Conservation (phyloP, 176 grass and related monocot species). For the Dendrocalamus sinicus region DNA sequence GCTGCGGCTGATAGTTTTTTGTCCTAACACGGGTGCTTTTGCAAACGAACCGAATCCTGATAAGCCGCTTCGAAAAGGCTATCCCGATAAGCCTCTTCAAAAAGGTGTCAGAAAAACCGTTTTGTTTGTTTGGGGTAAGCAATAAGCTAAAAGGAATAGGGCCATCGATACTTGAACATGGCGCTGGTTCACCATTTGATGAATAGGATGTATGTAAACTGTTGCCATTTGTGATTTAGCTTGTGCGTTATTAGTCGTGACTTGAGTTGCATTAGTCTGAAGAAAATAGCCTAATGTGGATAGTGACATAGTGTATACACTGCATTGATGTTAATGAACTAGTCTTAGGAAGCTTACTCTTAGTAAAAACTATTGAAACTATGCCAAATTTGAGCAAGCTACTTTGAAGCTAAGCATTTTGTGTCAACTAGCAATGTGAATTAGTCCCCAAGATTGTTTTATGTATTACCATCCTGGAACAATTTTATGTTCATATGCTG, state of each 20-base stretch:
- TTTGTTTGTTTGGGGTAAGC: too few relatives aligned
- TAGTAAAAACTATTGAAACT: neutral
- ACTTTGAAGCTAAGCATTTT: neutral
- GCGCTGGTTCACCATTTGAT: neutral
- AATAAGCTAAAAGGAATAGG: too few relatives aligned
- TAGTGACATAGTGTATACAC: neutral
- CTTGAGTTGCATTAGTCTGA: neutral
- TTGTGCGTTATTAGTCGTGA: neutral
- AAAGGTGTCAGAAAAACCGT: too few relatives aligned
- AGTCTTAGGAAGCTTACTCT: slow-evolving; percentile 1
- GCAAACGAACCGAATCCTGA: too few relatives aligned
- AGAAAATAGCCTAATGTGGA: slow-evolving; percentile 5
- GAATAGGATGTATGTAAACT: neutral
- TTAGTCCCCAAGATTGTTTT: neutral
- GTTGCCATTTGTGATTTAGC: slow-evolving; percentile 15
- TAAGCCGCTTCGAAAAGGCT: too few relatives aligned
- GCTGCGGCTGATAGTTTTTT: too few relatives aligned
- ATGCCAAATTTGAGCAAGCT: slow-evolving; percentile 2
- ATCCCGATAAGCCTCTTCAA: too few relatives aligned
- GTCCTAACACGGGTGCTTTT: too few relatives aligned
- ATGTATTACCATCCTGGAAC: neutral
- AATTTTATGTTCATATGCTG: too few relatives aligned
- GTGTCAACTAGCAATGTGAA: neutral
- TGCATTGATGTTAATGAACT: neutral
- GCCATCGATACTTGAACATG: neutral